Conservation (phyloP, 441 rosid species). For the Erodium texanum region DNA sequence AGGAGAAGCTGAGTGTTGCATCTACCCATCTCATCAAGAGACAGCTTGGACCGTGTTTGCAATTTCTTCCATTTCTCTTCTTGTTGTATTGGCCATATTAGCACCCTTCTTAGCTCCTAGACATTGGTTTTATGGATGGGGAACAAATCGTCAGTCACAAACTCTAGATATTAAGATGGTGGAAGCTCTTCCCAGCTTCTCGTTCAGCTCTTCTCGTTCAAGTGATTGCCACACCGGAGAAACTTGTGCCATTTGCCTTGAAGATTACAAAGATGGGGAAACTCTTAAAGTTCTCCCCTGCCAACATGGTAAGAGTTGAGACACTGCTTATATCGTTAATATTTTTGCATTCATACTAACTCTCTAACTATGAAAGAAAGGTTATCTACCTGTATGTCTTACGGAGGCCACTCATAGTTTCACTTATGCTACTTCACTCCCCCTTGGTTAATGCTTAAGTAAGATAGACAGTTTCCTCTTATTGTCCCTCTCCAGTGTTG, state of each 20-base stretch:
- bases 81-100: constrained; percentile 34
- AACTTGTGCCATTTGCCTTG: constrained; percentile 72
- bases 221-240: constrained; percentile 31
- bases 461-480: background rate
- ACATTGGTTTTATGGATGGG: constrained; percentile 38
- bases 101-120: constrained; percentile 40
- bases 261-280: constrained; percentile 64
- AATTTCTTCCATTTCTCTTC: constrained; percentile 47
- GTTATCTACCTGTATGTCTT: background rate
- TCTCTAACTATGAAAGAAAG: background rate
- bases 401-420: background rate
- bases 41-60: constrained; percentile 55
- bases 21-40: constrained; percentile 28
- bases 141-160: constrained; percentile 16
- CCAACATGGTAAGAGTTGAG: constrained; percentile 44
- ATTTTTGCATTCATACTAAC: background rate
- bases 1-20: constrained; percentile 52
- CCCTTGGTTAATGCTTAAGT: background rate
- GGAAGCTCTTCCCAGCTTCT: constrained; percentile 41
- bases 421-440: background rate
- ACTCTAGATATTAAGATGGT: constrained; percentile 38
- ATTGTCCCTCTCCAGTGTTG: background rate
- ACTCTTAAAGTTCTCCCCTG: constrained; percentile 59
- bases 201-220: constrained; percentile 30
- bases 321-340: constrained; percentile 8